Base-by-base conservation (phyloP, 441 rosid species). In the Pelargonium australe region DNA sequence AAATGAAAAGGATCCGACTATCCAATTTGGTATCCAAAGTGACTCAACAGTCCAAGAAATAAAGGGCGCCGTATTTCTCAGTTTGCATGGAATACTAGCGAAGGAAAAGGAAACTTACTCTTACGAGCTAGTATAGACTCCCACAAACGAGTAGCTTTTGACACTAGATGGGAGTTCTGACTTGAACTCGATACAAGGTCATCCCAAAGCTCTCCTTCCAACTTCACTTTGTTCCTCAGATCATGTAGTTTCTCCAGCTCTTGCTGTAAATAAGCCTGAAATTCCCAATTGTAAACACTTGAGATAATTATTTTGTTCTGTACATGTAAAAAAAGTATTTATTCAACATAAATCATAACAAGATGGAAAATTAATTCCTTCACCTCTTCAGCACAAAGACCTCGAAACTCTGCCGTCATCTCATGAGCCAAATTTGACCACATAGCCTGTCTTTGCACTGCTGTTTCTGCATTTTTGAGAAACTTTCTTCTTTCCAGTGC, bases 371-470 rank as follows among this genome's bases (percentile, higher is more conserved):
- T 25, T 16, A 66, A 62, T 20, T 51, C 62, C 62, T 72, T 66
- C 79, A 95, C 99, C 96, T 95, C 99, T 79, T 95, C 99, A 55
- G 98, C 99, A 83, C 99, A 95, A 70, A 95, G 94, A 74, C 99
- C 95, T 84, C 99, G 96, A 76, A 95, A 95, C 77, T 95, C 99
- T 67, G 97, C 98, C 71, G 97, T 95, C 99, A 95, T 92, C 84
- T 95, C 98, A 83, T 95, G 99, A 69, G 99, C 98, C 85, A 95
- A 82, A 83, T 85, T 90, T 66, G 99, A 92, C 98, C 99, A 95
- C 96, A 89, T 92, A 16, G 96, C 96, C 73, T 90, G 99, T 77
- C 96, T 90, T 55, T 92, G 98, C 23, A 92, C 98, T 2, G 95
- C 95, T 76, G 86, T 87, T 79, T 92, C 99, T 17, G 99, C 99